These are phyloP conservation scores for Fusarium sp. DNA, from an alignment of 2,329 filamentous ascomycete species.

Conservation along the genomic window DNA sequence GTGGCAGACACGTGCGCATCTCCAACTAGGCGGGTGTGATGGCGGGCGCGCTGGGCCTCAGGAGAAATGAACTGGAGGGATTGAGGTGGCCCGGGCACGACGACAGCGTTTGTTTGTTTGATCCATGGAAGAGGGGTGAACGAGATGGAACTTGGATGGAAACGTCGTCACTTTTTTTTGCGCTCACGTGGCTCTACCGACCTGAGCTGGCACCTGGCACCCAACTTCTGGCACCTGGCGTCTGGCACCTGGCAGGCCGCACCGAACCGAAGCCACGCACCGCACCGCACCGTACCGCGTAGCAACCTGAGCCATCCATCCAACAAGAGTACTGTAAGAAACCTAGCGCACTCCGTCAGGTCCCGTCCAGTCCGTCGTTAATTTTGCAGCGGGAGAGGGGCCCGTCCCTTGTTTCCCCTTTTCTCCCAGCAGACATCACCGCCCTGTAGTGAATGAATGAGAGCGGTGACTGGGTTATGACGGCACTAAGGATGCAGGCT, in stretches of 20 bases:
- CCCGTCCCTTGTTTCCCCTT: conserved; percentile 22
- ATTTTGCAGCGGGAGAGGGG: conserved; percentile 24
- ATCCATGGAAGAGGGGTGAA: conserved; percentile 39
- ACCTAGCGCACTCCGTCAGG: conserved; percentile 10
- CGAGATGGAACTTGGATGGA: conserved; percentile 25
- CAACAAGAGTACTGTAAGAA: not conserved
- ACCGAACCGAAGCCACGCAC: conserved; percentile 3
- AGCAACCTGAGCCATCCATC: conserved; percentile 14
- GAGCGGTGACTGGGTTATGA: conserved; percentile 37
- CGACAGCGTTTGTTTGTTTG: conserved; percentile 28
- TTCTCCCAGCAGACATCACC: conserved; percentile 13
- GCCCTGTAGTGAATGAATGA: conserved; percentile 21
- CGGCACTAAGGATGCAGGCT: conserved; percentile 24
- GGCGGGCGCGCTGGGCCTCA: conserved; percentile 6
- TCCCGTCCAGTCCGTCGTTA: conserved; percentile 4
- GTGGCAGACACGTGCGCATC: conserved; percentile 15
- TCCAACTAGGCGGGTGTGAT: conserved; percentile 5
- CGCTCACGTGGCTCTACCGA: conserved; percentile 34
- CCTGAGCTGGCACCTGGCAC: conserved; percentile 15
- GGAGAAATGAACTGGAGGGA: conserved; percentile 23
- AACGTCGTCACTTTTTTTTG: conserved; percentile 25
- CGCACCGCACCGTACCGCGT: conserved; percentile 1
- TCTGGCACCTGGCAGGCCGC: conserved; percentile 2
- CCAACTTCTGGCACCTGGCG: conserved; percentile 1
- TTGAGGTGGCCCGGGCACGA: conserved; percentile 23